A percentile compares a stretch with the other conserved stretches of the same genome.
Conservation (phyloP, 179 eudicot genomes). For the Amaranthus tricolor region DNA sequence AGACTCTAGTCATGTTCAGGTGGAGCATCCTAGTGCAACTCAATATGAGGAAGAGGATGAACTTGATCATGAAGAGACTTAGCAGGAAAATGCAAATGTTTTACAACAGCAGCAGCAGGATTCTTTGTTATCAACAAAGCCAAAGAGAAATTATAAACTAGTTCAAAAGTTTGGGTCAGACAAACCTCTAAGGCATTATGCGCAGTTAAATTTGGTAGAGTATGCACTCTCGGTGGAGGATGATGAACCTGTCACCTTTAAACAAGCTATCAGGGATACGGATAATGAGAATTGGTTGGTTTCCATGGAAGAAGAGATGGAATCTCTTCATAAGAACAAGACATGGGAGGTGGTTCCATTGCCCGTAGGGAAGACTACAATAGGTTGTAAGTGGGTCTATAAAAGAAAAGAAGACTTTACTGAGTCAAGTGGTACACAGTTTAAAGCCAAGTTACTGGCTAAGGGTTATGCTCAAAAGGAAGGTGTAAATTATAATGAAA, state of each 20-base stretch:
- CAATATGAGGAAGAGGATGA: neutral
- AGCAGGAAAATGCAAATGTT: neutral
- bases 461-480: constrained; percentile 12
- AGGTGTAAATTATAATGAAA: neutral
- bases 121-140: no score
- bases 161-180: no score
- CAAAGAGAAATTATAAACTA: no score
- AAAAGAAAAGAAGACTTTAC: constrained; percentile 9
- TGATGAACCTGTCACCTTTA: neutral
- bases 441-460: neutral
- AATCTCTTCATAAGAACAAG: constrained; percentile 16
- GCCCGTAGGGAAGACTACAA: neutral
- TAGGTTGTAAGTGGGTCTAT: constrained; percentile 21
- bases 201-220: neutral
- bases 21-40: neutral
- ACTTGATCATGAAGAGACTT: neutral
- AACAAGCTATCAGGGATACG: neutral
- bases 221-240: constrained; percentile 2
- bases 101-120: neutral
- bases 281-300: constrained; percentile 2
- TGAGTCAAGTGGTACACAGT: neutral
- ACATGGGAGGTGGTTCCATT: constrained; percentile 15
- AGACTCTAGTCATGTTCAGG: neutral
- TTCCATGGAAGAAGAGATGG: constrained; percentile 11
- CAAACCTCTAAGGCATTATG: neutral